A percentile compares a stretch with the other conserved stretches of the same genome.
Conservation (phyloP, 179 eudicot species). For the Carnegiea gigantea region DNA sequence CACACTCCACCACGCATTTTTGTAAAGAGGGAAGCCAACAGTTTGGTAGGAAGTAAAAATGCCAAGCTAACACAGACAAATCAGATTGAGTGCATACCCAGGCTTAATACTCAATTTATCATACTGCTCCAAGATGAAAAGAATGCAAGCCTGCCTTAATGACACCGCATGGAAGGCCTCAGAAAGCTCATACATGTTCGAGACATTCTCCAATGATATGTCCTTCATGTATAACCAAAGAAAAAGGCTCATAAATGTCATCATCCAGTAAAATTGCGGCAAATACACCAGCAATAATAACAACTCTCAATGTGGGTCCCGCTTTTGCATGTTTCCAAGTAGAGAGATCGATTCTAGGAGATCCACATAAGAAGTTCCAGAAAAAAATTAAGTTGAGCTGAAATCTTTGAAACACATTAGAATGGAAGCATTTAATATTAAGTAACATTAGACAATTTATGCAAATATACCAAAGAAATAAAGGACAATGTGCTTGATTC, state of each 20-base stretch:
- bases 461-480: background rate
- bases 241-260: background rate
- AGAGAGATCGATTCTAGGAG: too few relatives aligned
- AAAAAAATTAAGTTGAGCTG: too few relatives aligned
- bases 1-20: too few relatives aligned
- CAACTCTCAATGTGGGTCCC: too few relatives aligned
- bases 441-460: background rate
- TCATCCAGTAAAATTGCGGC: conserved; percentile 2
- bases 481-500: conserved; percentile 17
- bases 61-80: background rate
- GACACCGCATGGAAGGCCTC: conserved; percentile 77
- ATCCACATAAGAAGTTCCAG: too few relatives aligned
- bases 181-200: conserved; percentile 72
- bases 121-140: conserved; percentile 68
- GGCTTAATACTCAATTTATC: conserved; percentile 56
- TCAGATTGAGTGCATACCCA: conserved; percentile 47
- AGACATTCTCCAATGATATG: conserved; percentile 63
- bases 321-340: too few relatives aligned
- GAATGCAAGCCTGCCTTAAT: conserved; percentile 63
- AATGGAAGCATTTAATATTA: too few relatives aligned
- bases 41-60: background rate
- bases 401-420: too few relatives aligned
- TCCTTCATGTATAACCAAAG: conserved; percentile 41
- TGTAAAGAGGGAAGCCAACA: too few relatives aligned
- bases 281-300: background rate